Evolutionary conservation across 2,329 filamentous ascomycete genomes (phyloP).

Genomic region (Plenodomus lindquistii): DNA sequence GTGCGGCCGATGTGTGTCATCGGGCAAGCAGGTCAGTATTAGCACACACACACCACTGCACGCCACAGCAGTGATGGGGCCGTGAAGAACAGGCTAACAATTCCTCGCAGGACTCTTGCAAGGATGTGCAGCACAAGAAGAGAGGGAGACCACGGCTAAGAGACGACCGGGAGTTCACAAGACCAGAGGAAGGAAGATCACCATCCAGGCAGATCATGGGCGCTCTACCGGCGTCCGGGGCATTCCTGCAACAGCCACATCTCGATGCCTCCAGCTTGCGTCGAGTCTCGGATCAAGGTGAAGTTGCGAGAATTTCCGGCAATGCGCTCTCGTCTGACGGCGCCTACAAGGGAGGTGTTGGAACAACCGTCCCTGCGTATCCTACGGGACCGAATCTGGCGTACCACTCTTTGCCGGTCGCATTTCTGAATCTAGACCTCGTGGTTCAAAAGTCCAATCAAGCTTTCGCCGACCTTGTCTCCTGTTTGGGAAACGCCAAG

Average conservation of each 20-base stretch:
- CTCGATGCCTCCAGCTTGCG: conserved; percentile 26
- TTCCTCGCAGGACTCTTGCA: conserved; percentile 67
- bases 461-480: conserved; percentile 50
- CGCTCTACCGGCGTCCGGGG: conserved; percentile 24
- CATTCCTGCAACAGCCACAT: conserved; percentile 23
- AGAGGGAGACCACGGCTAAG: conserved; percentile 75
- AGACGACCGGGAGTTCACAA: conserved; percentile 54
- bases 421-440: conserved; percentile 54
- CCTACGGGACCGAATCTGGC: conserved; percentile 25
- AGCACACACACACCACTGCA: background rate
- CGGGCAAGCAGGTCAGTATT: conserved; percentile 66
- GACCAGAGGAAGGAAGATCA: conserved; percentile 34
- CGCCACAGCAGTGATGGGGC: background rate
- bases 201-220: conserved; percentile 30
- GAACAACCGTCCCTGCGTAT: conserved; percentile 24
- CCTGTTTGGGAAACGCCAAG: conserved; percentile 42
- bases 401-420: conserved; percentile 40
- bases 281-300: conserved; percentile 27
- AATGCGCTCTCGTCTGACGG: conserved; percentile 17
- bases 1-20: conserved; percentile 75
- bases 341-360: conserved; percentile 22
- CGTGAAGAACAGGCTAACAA: conserved; percentile 4
- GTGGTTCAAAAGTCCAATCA: conserved; percentile 52
- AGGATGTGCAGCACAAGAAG: conserved; percentile 87
- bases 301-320: conserved; percentile 20